Evolutionary conservation across 2,329 filamentous ascomycete species (phyloP).

Genomic region (Hypomyces rosellus): DNA sequence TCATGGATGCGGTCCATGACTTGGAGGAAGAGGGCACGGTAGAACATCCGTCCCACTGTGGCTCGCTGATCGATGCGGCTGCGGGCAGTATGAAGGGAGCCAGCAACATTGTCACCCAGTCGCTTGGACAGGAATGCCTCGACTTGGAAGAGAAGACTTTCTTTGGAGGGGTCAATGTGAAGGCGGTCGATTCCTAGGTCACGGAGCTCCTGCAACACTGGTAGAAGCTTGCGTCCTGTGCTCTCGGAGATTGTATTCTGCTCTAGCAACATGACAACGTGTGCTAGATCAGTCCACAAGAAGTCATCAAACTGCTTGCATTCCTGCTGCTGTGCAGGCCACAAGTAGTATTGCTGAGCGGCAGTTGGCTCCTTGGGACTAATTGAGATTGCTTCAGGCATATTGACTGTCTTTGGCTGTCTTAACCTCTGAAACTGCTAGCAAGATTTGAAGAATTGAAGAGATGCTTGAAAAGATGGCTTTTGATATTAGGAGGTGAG

Average conservation of each 20-base stretch:
- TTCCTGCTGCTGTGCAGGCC: constrained; percentile 12
- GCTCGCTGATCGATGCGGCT: constrained; percentile 14
- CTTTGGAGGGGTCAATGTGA: no score
- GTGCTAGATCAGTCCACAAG: constrained; percentile 13
- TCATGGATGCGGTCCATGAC: constrained; percentile 3
- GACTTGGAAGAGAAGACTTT: no score
- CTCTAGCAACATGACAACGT: constrained; percentile 14
- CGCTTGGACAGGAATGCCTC: neutral
- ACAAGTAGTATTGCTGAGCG: constrained; percentile 5
- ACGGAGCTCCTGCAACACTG: no score
- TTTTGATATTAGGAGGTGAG: no score
- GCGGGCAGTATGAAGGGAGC: constrained; percentile 12
- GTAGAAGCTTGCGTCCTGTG: no score
- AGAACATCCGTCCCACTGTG: constrained; percentile 11
- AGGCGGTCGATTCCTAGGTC: no score
- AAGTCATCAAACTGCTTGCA: constrained; percentile 12
- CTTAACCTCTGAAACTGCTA: no score
- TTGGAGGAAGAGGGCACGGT: neutral
- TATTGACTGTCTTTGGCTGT: no score
- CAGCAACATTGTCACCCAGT: constrained; percentile 12
- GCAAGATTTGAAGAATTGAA: no score
- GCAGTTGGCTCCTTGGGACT: no score
- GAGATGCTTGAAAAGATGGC: no score
- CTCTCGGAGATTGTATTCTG: neutral
- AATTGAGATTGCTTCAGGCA: no score